A percentile compares a stretch with the other conserved stretches of the same genome.
Evolutionary conservation across 169 alveolate genomes (phyloP).

Genomic region (Plasmodium inui): DNA sequence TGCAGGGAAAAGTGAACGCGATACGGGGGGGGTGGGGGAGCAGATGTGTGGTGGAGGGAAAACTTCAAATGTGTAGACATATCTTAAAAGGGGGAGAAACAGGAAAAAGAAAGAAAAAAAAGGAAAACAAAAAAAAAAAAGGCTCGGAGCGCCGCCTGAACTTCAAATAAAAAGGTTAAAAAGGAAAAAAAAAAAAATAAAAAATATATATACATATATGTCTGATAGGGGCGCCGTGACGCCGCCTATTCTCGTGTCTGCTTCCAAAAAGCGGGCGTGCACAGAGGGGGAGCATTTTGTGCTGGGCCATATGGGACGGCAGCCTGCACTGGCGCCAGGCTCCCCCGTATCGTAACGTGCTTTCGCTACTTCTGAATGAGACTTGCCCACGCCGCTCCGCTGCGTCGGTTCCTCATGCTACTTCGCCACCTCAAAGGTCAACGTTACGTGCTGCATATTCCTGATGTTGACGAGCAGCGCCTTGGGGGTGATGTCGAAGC

Average conservation of each 20-base stretch:
- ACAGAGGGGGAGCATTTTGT: too few species aligned
- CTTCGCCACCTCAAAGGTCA: conserved; percentile 12
- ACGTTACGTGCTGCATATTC: conserved; percentile 42
- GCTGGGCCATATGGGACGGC: too few species aligned
- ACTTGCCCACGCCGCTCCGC: too few species aligned
- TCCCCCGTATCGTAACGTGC: neutral
- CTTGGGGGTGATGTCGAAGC: conserved; percentile 30
- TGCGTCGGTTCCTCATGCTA: too few species aligned
- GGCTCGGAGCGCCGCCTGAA: neutral
- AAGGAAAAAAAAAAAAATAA: neutral
- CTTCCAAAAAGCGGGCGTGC: too few species aligned
- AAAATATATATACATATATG: neutral
- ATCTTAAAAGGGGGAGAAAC: neutral
- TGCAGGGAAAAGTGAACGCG: neutral
- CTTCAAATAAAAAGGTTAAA: neutral
- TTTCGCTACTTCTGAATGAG: neutral
- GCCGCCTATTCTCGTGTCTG: too few species aligned
- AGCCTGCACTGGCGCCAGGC: too few species aligned
- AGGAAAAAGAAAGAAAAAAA: neutral
- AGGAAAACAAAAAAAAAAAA: too few species aligned
- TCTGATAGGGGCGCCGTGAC: neutral
- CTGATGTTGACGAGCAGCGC: conserved; percentile 40
- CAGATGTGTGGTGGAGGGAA: neutral
- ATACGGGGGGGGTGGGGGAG: neutral
- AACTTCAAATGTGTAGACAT: neutral